Conservation (phyloP, 208 protist genomes). For the Strigomonas culicis region DNA sequence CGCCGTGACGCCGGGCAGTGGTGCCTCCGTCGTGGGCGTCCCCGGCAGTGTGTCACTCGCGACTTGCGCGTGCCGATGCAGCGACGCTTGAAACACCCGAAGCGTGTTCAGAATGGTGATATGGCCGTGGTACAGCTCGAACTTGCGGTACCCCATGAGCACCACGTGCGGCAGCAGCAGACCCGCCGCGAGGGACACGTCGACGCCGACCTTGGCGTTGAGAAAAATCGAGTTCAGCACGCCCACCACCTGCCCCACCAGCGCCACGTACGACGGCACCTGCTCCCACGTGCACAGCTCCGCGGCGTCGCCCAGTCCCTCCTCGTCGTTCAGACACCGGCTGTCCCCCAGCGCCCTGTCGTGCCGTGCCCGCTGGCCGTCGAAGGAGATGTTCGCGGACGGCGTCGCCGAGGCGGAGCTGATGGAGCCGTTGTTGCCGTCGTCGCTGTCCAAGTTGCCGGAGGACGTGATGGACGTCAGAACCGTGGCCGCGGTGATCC, state of each 20-base stretch:
- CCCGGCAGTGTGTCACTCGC: neutral
- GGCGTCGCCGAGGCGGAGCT: neutral
- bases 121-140: constrained; percentile 55
- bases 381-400: constrained; percentile 7
- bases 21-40: neutral
- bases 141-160: constrained; percentile 37
- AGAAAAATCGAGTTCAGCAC: constrained; percentile 31
- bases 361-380: neutral
- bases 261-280: constrained; percentile 44
- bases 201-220: constrained; percentile 26
- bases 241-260: constrained; percentile 36
- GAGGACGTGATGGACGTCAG: neutral
- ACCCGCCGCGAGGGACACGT: constrained; percentile 37
- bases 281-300: constrained; percentile 33
- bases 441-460: neutral
- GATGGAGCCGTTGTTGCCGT: neutral
- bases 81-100: neutral
- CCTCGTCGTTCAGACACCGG: neutral
- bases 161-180: constrained; percentile 40
- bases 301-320: neutral
- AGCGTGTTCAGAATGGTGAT: constrained; percentile 44
- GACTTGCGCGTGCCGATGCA: neutral
- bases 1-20: neutral
- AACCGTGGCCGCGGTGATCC: neutral
- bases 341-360: neutral